These are phyloP conservation scores for Amaranthus hypochondriacus DNA, from an alignment of 148 eudicot genomes.

Conservation along the genomic window DNA sequence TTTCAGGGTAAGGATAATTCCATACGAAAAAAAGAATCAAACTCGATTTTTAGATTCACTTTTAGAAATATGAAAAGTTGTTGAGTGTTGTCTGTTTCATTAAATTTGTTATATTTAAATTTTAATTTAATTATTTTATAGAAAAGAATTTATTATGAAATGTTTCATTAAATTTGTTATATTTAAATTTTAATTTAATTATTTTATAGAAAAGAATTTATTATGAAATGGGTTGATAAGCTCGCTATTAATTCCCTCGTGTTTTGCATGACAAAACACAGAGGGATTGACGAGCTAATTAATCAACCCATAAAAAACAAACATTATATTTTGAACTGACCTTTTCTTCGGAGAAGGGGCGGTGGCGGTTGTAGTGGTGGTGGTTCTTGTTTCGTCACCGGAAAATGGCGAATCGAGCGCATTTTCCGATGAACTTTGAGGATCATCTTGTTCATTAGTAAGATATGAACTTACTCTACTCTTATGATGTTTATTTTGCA, in stretches of 20 bases:
- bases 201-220: too few species aligned
- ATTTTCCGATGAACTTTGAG: slow-evolving; percentile 61
- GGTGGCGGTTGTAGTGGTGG: slow-evolving; percentile 29
- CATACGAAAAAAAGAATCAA: too few species aligned
- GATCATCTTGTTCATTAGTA: slow-evolving; percentile 48
- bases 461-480: slow-evolving; percentile 19
- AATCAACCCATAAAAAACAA: not conserved
- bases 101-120: too few species aligned
- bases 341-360: slow-evolving; percentile 57
- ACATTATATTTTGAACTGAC: slow-evolving; percentile 29
- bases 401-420: slow-evolving; percentile 60
- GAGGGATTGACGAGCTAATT: not conserved
- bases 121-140: too few species aligned
- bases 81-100: too few species aligned
- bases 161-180: too few species aligned
- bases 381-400: slow-evolving; percentile 33
- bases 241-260: slow-evolving; percentile 7
- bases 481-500: slow-evolving; percentile 16
- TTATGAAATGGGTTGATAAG: not conserved
- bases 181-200: too few species aligned
- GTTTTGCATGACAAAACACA: not conserved
- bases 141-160: not conserved
- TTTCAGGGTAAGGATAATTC: not conserved
- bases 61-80: too few species aligned
- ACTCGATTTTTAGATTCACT: too few species aligned